Evolutionary conservation across 2,329 filamentous ascomycete genomes (phyloP), one percentile per base, ranked within the genome.

Genomic region (Exophiala phaeomuriformis): DNA sequence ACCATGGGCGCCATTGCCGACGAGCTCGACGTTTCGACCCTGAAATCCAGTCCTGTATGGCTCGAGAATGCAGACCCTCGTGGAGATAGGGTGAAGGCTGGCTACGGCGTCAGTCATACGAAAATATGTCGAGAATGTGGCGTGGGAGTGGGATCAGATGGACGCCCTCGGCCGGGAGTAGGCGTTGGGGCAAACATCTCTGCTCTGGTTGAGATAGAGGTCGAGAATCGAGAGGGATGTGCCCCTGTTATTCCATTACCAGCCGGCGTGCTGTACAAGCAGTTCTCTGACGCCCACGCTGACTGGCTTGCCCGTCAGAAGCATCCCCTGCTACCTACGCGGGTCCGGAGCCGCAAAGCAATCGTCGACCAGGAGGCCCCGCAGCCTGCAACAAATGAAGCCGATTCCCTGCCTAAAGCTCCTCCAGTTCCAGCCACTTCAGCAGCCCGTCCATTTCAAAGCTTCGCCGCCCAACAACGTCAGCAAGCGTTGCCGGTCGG

Each of bases 1-100:
- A 73, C 69, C 47, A 76, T 75, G 73, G 74, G 74, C 6, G 73
- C 69, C 40, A 75, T 77, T 59, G 74, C 74, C 10, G 66, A 68
- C 27, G 64, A 68, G 41, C 63, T 77, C 28, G 72, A 73, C 30
- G 64, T 69, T 10, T 60, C 64, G 12, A 72, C 68, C 43, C 68
- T 69, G 28, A 63, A 66, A 46, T 65, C 67, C 30, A 70, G 66
- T 42, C 74, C 74, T 3, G 51, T 64, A 3, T 77, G 73, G 72
- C 64, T 76, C 10, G 69, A 67, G 43, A 64, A 67, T 28, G 65
- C 69, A n/a, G 67, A 72, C 39, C 74, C 74, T 6, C 68, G 69
- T 7, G 74, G 74, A n/a, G 74, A 76, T 53, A 66, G 63, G 4
- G 71, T 75, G 62, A 61, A 67, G 36, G 60, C 64, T 27, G 73